A percentile compares a stretch with the other conserved stretches of the same genome.
Conservation (phyloP, 768 basidiomycete species). For the Kockovaella imperatae region DNA sequence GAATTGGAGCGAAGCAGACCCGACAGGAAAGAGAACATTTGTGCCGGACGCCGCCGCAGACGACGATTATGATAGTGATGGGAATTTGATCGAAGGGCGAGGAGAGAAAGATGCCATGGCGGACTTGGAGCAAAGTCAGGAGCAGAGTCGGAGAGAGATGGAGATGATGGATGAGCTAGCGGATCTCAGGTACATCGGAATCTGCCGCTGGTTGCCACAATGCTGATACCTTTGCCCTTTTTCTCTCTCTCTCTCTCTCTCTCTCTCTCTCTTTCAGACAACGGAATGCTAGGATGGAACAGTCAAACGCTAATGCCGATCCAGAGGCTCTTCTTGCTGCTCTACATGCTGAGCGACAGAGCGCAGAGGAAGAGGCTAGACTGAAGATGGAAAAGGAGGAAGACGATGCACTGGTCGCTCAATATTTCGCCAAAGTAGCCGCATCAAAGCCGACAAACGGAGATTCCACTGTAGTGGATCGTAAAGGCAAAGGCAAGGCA, state of each 20-base stretch:
- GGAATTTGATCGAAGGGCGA: conserved; percentile 52
- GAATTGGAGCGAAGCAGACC: conserved; percentile 77
- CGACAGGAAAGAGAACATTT: conserved; percentile 13
- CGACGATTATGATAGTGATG: conserved; percentile 41
- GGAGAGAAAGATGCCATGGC: conserved; percentile 91
- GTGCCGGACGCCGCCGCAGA: conserved; percentile 44
- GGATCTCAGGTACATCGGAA: conserved; percentile 50
- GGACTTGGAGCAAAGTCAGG: conserved; percentile 81
- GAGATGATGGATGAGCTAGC: conserved; percentile 93
- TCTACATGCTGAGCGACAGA: conserved; percentile 49
- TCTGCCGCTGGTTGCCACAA: too few relatives aligned
- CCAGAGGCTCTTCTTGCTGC: conserved; percentile 53
- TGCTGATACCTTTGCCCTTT: too few relatives aligned
- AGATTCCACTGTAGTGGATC: too few relatives aligned
- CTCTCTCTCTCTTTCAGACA: conserved; percentile 15
- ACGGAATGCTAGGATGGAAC: conserved; percentile 76
- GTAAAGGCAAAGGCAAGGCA: conserved; percentile 45
- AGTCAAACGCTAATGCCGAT: conserved; percentile 54
- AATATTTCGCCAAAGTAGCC: conserved; percentile 71
- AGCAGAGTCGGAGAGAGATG: conserved; percentile 95
- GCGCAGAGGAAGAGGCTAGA: conserved; percentile 63
- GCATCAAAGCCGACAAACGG: conserved; percentile 21
- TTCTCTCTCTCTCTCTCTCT: conserved; percentile 30
- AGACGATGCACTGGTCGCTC: conserved; percentile 80
- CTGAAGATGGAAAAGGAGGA: conserved; percentile 68